phyloP scores from a whole-genome alignment of 2,329 filamentous ascomycete genomes.

The Aspergillus hiratsukae region DNA sequence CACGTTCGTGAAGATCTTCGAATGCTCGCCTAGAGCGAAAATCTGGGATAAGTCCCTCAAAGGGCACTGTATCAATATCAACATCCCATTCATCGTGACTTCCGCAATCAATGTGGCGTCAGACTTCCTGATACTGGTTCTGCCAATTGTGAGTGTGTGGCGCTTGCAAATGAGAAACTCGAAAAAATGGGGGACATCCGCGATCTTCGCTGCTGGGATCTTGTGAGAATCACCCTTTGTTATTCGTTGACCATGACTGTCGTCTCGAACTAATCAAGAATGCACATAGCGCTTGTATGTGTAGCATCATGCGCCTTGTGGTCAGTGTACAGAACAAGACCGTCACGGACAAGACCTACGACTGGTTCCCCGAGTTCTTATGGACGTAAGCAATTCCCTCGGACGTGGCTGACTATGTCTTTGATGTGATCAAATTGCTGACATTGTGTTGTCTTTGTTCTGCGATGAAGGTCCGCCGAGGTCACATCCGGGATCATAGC shows the following conservation, averaged over 20 bases:
- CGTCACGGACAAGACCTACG: slow-evolving; percentile 18
- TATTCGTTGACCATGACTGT: background rate
- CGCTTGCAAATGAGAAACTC: slow-evolving; percentile 15
- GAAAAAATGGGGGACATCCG: slow-evolving; percentile 17
- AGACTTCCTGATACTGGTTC: slow-evolving; percentile 19
- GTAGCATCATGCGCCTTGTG: slow-evolving; percentile 21
- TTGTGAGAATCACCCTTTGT: slow-evolving; percentile 15
- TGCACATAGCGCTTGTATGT: slow-evolving; percentile 15
- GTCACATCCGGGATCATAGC: slow-evolving; percentile 22
- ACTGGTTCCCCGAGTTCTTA: slow-evolving; percentile 21
- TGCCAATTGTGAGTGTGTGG: slow-evolving; percentile 22
- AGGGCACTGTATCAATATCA: slow-evolving; percentile 22
- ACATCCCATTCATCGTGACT: slow-evolving; percentile 17
- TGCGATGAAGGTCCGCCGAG: slow-evolving; percentile 17
- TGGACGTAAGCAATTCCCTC: slow-evolving; percentile 19
- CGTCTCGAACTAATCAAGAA: background rate
- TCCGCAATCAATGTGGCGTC: slow-evolving; percentile 21
- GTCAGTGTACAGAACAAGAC: slow-evolving; percentile 15
- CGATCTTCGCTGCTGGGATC: slow-evolving; percentile 19
- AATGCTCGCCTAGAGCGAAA: slow-evolving; percentile 20
- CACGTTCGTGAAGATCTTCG: slow-evolving; percentile 23
- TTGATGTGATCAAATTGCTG: background rate
- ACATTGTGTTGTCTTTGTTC: background rate
- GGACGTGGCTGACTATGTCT: background rate
- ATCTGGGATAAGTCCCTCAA: slow-evolving; percentile 17